These are phyloP conservation scores for Phyllosticta ampelicida DNA, from an alignment of 2,329 filamentous ascomycete species.

Conservation along the genomic window DNA sequence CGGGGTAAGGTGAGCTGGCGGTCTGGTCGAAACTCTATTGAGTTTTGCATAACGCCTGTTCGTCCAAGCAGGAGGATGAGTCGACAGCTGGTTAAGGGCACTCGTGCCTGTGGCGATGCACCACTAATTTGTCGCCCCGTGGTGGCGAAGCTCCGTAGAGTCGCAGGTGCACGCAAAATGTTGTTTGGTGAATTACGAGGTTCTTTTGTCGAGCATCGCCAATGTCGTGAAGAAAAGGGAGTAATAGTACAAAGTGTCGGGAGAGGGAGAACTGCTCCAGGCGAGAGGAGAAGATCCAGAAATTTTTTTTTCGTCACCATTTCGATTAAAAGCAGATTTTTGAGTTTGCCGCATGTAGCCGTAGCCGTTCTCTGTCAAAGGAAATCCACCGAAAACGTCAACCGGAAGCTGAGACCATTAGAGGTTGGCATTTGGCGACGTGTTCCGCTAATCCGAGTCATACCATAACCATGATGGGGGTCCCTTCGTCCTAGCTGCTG, in stretches of 20 bases:
- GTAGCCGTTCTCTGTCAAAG: conserved; percentile 17
- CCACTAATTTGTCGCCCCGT: neutral
- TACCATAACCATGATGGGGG: conserved; percentile 5
- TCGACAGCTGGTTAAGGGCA: neutral
- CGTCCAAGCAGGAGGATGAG: neutral
- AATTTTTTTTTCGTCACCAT: conserved; percentile 7
- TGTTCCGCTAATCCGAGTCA: conserved; percentile 5
- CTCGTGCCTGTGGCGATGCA: neutral
- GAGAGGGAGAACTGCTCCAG: conserved; percentile 10
- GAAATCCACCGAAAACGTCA: conserved; percentile 26
- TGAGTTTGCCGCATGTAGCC: conserved; percentile 10
- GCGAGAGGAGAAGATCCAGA: conserved; percentile 6
- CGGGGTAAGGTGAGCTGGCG: neutral
- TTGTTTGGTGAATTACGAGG: neutral
- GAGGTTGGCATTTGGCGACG: conserved; percentile 2
- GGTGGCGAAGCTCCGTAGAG: conserved; percentile 2
- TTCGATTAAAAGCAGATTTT: conserved; percentile 11
- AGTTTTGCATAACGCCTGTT: neutral
- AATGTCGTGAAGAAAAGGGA: conserved; percentile 17
- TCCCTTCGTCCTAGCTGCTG: neutral
- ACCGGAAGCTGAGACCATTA: conserved; percentile 10
- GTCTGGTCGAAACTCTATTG: neutral
- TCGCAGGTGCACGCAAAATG: conserved; percentile 6
- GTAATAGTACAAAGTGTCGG: conserved; percentile 32
- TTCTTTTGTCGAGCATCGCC: conserved; percentile 8